Evolutionary conservation across 2,329 filamentous ascomycete genomes (phyloP), one percentile per base, ranked within the genome.

Genomic region (Aspergillus nomiae): DNA sequence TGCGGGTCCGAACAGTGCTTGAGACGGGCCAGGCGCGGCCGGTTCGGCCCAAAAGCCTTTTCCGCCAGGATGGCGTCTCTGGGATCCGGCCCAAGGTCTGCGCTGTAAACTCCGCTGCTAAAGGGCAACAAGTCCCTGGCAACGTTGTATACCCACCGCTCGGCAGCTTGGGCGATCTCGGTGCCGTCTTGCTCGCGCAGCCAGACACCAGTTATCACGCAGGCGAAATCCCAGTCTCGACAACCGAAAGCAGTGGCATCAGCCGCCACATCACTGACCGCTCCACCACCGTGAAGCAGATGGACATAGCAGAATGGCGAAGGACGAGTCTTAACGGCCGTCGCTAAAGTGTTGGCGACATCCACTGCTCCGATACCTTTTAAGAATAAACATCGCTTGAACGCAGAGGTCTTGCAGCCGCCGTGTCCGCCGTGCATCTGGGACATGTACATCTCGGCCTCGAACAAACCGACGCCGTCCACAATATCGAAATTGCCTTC

Each of bases 351-450:
- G 1, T 76, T 54, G 28, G 73, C 69, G 0, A 85, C 45, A 1
- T 73, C 59, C 2, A 2, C 45, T 56, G 60, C 62, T 64, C 78
- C 78, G 14, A 89, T 83, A 43, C 70, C 0, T 62, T 84, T 84
- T 9, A 90, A 72, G 68, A 90, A 89, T 34, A 89, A 48, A 70
- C 87, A 89, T 67, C 87, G 82, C 76, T 89, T 89, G 78, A 90
- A 89, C 0, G 87, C 82, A 11, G 84, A 89, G 0, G 86, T 89
- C 76, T 88, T 89, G 67, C 83, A 81, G 26, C 82, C 77, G 21
- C 79, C 79, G 58, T 89, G 86, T 0, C 86, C 86, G 28, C 84
- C 83, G 57, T 89, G 85, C 83, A 90, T 86, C 14, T 64, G 68
- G 2, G 84, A 83, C 73, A 90, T 81, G 74, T 89, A 87, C 82